phyloP scores from a whole-genome alignment of 2,329 filamentous ascomycete genomes.

The Falciphora oryzae region DNA sequence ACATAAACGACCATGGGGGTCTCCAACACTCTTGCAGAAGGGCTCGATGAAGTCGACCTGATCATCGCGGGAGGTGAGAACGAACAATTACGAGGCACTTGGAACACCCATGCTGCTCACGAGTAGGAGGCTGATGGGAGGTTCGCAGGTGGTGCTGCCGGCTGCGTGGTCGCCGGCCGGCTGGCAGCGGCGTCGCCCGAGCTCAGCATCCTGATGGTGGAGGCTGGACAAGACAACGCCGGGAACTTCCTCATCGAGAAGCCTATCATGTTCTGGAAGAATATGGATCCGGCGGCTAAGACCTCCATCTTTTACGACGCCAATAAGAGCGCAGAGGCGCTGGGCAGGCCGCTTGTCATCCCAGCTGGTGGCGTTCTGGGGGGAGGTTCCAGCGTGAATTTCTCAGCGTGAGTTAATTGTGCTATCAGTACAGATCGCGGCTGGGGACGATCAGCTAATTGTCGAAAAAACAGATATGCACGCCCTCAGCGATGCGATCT shows the following conservation, averaged over 20 bases:
- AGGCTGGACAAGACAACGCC: slow-evolving; percentile 47
- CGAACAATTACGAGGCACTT: too few species aligned
- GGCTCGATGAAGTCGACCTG: not conserved
- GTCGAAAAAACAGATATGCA: not conserved
- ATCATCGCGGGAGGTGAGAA: slow-evolving; percentile 5
- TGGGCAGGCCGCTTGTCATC: slow-evolving; percentile 34
- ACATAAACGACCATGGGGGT: not conserved
- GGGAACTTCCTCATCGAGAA: slow-evolving; percentile 41
- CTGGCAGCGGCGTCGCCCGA: slow-evolving; percentile 44
- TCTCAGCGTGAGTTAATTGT: slow-evolving; percentile 22
- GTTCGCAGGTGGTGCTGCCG: slow-evolving; percentile 22
- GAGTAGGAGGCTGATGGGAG: not conserved
- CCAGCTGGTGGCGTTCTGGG: slow-evolving; percentile 40
- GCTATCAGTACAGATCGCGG: too few species aligned
- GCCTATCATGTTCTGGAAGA: slow-evolving; percentile 41
- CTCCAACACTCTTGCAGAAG: not conserved
- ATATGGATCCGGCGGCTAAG: slow-evolving; percentile 41
- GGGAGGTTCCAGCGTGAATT: slow-evolving; percentile 41
- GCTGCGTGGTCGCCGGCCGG: slow-evolving; percentile 42
- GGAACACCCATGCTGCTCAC: not conserved
- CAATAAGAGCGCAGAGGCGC: slow-evolving; percentile 37
- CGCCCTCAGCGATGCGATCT: slow-evolving; percentile 23
- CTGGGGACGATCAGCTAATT: not conserved
- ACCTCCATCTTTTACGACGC: slow-evolving; percentile 40
- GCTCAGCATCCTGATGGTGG: slow-evolving; percentile 47